These are phyloP conservation scores for Paspalum vaginatum DNA, from an alignment of 176 grass and related monocot species.

Conservation along the genomic window DNA sequence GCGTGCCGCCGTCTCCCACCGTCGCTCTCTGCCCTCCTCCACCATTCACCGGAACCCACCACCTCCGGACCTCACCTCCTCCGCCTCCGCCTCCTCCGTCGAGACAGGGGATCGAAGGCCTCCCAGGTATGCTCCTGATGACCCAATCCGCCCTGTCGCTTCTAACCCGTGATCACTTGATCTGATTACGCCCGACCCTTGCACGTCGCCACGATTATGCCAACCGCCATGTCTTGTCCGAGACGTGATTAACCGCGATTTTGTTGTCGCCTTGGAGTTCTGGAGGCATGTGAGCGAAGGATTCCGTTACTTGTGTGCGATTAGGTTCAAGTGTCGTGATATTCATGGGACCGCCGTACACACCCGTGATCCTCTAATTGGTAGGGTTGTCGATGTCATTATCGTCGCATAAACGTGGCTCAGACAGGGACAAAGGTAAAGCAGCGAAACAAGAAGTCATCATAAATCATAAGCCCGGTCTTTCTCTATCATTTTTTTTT, in stretches of 20 bases:
- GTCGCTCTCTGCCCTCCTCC: constrained; percentile 36
- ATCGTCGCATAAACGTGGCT: constrained; percentile 25
- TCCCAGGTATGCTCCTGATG: constrained; percentile 5
- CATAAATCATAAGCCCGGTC: background rate
- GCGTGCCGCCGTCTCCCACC: background rate
- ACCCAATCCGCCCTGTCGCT: background rate
- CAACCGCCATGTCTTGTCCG: background rate
- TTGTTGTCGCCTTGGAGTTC: background rate
- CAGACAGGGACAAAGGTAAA: constrained; percentile 16
- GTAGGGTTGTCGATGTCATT: constrained; percentile 5
- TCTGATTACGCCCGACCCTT: background rate
- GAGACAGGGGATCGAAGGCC: constrained; percentile 16
- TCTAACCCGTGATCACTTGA: background rate
- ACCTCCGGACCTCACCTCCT: background rate
- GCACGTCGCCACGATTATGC: background rate
- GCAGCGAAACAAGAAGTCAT: background rate
- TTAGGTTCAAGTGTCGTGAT: background rate
- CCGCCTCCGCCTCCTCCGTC: background rate
- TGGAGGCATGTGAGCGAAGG: background rate
- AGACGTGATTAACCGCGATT: background rate
- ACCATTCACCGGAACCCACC: background rate
- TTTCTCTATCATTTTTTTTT: constrained; percentile 34
- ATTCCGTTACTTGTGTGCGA: background rate
- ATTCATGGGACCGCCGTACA: background rate
- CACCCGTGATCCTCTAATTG: constrained; percentile 4